Evolutionary conservation across 352 stramenopile species (phyloP), one percentile per base, ranked within the genome.

Genomic region (Saprolegnia parasitica): DNA sequence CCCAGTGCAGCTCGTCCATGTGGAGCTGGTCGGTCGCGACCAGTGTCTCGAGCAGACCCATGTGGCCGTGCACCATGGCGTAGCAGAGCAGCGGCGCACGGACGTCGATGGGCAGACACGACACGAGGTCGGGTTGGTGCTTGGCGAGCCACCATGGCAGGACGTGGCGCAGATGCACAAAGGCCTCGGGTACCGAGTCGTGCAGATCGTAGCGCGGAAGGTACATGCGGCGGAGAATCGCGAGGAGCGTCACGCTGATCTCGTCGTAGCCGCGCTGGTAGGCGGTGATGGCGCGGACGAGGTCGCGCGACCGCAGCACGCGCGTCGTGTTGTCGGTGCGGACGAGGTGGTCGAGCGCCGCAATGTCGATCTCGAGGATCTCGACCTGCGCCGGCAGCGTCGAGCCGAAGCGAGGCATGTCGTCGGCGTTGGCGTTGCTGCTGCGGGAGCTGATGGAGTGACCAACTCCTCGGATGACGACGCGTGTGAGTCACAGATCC

Each of bases 331-430:
- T 16, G 8, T 35, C 24, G 35, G 24, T 24, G 52, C 52, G 11
- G 16, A 60, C 3, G 11, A 60, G 52, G 35, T 60, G 3, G 35
- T 60, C 52, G 13, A 60, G 52, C 24, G 52, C 52, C 2, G 52
- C 52, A 42, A 60, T 60, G 52, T 60, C 52, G 35, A 60, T 60
- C 35, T 60, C 52, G 35, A 60, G 20, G 24, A 60, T n/a, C 11
- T 60, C 52, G 52, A 60, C 24, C 52, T 26, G 52, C 52, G 52
- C 11, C 35, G n/a, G 52, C 18, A n/a, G 11, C 11, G 52, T 24
- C 35, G 52, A 16, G 3, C n/a, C 52, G 9, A 60, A 60, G 13
- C 52, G 52, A 8, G 52, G 52, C 52, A 60, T 60, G 13, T 60
- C 20, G 42, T n/a, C 29, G 29, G 5, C 5, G 29, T 35, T 35